Conservation (phyloP, 768 basidiomycete species). For the Boletus tomentosulus region DNA sequence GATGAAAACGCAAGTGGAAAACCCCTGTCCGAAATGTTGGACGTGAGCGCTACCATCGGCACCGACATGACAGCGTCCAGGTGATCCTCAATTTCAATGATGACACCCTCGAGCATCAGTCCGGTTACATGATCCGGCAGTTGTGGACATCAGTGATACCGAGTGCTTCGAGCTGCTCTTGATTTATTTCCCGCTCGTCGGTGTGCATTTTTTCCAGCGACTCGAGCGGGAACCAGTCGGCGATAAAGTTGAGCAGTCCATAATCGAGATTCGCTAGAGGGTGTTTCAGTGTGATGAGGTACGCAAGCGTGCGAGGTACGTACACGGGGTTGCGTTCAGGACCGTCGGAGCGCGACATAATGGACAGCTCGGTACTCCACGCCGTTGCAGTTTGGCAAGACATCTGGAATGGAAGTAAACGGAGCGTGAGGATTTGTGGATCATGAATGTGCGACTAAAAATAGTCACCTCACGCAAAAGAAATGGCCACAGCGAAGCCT, state of each 20-base stretch:
- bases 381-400: conserved; percentile 88
- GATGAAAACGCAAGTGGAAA: not conserved
- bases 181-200: conserved; percentile 70
- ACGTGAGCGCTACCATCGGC: not conserved
- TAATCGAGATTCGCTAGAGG: conserved; percentile 72
- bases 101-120: not conserved
- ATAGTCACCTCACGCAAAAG: conserved; percentile 60
- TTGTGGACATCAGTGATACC: conserved; percentile 39
- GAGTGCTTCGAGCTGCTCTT: conserved; percentile 64
- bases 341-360: conserved; percentile 81
- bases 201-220: conserved; percentile 65
- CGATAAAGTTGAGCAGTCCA: conserved; percentile 80
- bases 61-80: not conserved
- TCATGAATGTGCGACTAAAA: too few species aligned
- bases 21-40: too few species aligned
- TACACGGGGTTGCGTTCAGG: conserved; percentile 69
- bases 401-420: too few species aligned
- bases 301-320: conserved; percentile 27
- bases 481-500: conserved; percentile 76
- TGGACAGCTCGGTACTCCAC: conserved; percentile 71
- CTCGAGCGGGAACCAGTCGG: conserved; percentile 89
- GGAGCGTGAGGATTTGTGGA: too few species aligned
- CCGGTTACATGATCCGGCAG: conserved; percentile 42
- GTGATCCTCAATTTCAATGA: not conserved
- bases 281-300: not conserved